Evolutionary conservation across 805 yeast species (phyloP), one percentile per base, ranked within the genome.

Genomic region (Jamesozyma spencerorum): DNA sequence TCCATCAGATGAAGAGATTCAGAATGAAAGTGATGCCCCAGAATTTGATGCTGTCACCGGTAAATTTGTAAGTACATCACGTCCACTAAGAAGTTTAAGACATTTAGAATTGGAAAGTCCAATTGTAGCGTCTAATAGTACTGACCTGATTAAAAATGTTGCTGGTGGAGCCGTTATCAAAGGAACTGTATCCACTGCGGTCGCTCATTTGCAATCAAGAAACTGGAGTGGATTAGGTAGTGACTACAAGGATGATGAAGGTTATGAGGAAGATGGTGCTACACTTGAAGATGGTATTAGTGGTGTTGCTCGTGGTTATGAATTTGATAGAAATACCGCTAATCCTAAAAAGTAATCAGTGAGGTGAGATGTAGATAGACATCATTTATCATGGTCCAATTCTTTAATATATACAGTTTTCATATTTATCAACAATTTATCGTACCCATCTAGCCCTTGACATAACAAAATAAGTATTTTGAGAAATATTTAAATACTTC

Each of bases 141-240:
- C 45, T 34, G 57, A 62, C 8, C 55, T 84, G 42, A 79, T 78
- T 15, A 66, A 77, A 53, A 71, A 70, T 49, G 70, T 79, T 43
- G 67, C 85, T 8, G 64, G 72, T 40, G 64, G 79, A 2, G 70
- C 88, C 4, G 70, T 82, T 0, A 75, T 88, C 41, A 77, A 77
- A 41, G 78, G 79, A 32, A 85, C 96, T 0, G 81, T 85, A 0
- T 87, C 97, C 0, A 88, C 97, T 0, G 85, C 97, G 0, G 97
- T 96, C 0, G 67, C 70, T 6, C 72, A 72, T 46, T 66, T 90
- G 38, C 94, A 86, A 51, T 69, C 67, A 11, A 73, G 90, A 51
- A 64, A 69, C 20, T 90, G 97, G 97, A 75, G 79, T 0, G 98
- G 98, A 0, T 66, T 90, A 27, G 98, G 97, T 1, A 81, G 92